A percentile compares a stretch with the other conserved stretches of the same genome.
Evolutionary conservation across 2,329 filamentous ascomycete species (phyloP).

Genomic region (Epichloe sibirici): DNA sequence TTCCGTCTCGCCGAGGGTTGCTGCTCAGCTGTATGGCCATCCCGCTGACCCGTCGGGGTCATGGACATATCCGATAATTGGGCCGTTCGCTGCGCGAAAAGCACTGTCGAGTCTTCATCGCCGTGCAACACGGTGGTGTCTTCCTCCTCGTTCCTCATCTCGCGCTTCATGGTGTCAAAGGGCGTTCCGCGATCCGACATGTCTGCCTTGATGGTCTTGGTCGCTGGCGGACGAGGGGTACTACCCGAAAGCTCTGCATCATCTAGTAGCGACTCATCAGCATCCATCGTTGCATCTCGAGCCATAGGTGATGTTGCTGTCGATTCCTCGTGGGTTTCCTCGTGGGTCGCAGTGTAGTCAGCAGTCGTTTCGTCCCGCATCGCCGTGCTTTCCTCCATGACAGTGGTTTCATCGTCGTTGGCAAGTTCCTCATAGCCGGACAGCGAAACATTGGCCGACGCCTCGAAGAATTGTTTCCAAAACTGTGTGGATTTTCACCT

Average conservation of each 20-base stretch:
- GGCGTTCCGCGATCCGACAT: constrained; percentile 62
- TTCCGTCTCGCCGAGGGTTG: constrained; percentile 19
- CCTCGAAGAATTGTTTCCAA: constrained; percentile 99
- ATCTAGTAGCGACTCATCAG: constrained; percentile 56
- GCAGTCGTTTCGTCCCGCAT: constrained; percentile 43
- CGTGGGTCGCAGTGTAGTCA: constrained; percentile 33
- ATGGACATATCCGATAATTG: constrained; percentile 50
- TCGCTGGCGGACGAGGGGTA: constrained; percentile 49
- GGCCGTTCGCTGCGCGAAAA: constrained; percentile 40
- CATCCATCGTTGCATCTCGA: constrained; percentile 24
- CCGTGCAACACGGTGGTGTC: constrained; percentile 22
- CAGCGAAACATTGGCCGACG: constrained; percentile 90
- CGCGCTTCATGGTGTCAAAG: constrained; percentile 60
- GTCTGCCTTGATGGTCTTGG: constrained; percentile 35
- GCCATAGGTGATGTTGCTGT: constrained; percentile 19
- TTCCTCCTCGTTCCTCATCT: constrained; percentile 41
- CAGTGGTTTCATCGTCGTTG: constrained; percentile 49
- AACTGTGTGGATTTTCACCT: constrained; percentile 43
- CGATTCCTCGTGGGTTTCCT: constrained; percentile 27
- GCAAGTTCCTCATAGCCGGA: constrained; percentile 83
- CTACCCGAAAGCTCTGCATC: constrained; percentile 52
- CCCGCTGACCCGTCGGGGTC: constrained; percentile 38
- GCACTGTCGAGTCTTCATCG: constrained; percentile 34
- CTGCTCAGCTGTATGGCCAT: constrained; percentile 20
- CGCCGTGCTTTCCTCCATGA: constrained; percentile 38